Evolutionary conservation across 1,284 basidiomycete genomes (phyloP).

Genomic region (Ustilago cynodontis): DNA sequence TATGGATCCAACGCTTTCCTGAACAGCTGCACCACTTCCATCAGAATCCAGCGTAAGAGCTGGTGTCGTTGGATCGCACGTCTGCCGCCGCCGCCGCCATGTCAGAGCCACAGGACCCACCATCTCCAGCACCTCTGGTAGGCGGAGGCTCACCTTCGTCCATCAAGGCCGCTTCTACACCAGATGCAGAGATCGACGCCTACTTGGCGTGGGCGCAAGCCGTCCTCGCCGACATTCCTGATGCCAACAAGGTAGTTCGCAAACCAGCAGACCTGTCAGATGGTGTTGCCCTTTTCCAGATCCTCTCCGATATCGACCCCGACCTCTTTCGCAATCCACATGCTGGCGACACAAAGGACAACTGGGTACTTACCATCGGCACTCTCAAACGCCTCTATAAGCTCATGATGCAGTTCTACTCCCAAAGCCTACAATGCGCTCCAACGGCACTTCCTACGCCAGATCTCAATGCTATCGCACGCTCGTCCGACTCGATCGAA

Average conservation of each 20-base stretch:
- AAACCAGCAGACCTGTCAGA: conserved; percentile 54
- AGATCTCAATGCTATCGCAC: conserved; percentile 75
- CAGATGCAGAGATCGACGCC: conserved; percentile 46
- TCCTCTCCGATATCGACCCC: conserved; percentile 73
- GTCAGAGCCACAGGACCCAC: conserved; percentile 15
- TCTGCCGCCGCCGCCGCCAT: conserved; percentile 10
- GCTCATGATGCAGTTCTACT: conserved; percentile 82
- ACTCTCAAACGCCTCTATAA: conserved; percentile 85
- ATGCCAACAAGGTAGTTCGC: conserved; percentile 15
- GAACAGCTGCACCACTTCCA: neutral
- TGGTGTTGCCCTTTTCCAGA: conserved; percentile 58
- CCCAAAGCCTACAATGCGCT: conserved; percentile 43
- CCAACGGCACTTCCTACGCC: conserved; percentile 44
- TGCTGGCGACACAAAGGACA: conserved; percentile 74
- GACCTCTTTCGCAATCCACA: conserved; percentile 76
- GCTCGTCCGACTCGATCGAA: conserved; percentile 78
- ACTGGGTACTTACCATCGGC: conserved; percentile 88
- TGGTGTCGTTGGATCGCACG: too few species aligned
- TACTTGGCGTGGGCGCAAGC: conserved; percentile 54
- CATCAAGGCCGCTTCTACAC: neutral
- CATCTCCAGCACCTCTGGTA: neutral
- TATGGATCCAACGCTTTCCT: neutral
- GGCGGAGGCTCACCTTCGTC: conserved; percentile 16
- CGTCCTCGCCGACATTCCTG: conserved; percentile 27
- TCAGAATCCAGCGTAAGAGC: neutral